Evolutionary conservation across 352 stramenopile genomes (phyloP), one percentile per base, ranked within the genome.

Genomic region (Phytophthora megakarya): DNA sequence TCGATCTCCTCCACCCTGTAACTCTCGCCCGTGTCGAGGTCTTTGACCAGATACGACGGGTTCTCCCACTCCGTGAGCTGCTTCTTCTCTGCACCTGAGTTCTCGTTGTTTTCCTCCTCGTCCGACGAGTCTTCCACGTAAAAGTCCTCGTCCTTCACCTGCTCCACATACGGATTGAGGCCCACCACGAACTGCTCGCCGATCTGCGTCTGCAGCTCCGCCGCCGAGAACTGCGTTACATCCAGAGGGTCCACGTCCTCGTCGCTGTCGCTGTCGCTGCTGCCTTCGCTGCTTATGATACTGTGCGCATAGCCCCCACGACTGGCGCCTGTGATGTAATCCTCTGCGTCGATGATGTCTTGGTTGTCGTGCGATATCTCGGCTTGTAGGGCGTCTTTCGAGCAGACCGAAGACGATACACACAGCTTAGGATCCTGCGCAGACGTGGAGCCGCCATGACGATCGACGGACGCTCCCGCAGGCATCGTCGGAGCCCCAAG

Each of bases 1-100:
- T 93, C 85, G 61, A 93, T 93, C 66, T 93, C 81, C 45, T 93
- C 85, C 5, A 93, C 82, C 22, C 81, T 70, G 54, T 92, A 93
- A 18, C 75, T 88, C 67, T 90, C 78, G 33, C 85, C 85, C 37
- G 80, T 92, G 62, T 93, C 85, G 38, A 93, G 72, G 58, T 93
- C 80, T 56, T 91, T 92, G 7, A 93, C 85, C 32, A 93, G 50
- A 54, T 93, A 93, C 21, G 78, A 88, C 54, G 82, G 82, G 49
- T 92, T 92, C 64, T 92, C 82, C 82, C 82, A 92, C 54, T 84
- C 76, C 6, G 79, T 59, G 13, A 78, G 37, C 22, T 65, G 68
- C n/a, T 80, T 70, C 18, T 73, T 64, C 5, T 73, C 47, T 30
- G 60, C 43, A 6, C 16, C 21, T 7, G 16, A 47, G 37, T 28